These are phyloP conservation scores for Rutstroemia sydowiana DNA, from an alignment of 2,329 filamentous ascomycete species.

Conservation along the genomic window DNA sequence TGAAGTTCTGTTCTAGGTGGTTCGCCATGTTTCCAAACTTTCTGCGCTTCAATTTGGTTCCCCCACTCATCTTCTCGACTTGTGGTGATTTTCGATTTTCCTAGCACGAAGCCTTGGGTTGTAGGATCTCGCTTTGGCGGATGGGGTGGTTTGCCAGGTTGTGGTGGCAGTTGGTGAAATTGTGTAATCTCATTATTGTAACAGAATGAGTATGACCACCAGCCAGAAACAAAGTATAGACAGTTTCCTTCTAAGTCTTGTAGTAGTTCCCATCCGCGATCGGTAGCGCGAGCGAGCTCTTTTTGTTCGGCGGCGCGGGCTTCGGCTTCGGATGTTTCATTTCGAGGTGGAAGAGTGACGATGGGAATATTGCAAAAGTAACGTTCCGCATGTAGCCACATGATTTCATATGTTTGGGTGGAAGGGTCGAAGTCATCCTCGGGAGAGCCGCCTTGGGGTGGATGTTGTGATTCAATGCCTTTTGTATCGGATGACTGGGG, in stretches of 20 bases:
- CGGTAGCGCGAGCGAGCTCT: conserved; percentile 59
- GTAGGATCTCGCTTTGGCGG: conserved; percentile 59
- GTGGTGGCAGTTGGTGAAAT: conserved; percentile 61
- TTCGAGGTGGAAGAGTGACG: conserved; percentile 39
- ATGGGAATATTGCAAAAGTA: conserved; percentile 62
- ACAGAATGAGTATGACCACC: conserved; percentile 74
- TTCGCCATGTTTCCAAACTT: conserved; percentile 21
- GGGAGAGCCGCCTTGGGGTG: conserved; percentile 4
- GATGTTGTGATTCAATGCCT: conserved; percentile 18
- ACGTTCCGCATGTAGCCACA: conserved; percentile 49
- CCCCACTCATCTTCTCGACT: conserved; percentile 30
- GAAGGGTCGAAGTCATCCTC: conserved; percentile 19
- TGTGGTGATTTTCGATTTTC: conserved; percentile 38
- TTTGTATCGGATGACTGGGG: conserved; percentile 20
- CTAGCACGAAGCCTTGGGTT: conserved; percentile 57
- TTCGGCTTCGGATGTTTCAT: conserved; percentile 42
- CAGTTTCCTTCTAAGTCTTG: conserved; percentile 61
- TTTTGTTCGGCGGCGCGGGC: conserved; percentile 54
- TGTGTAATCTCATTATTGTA: conserved; percentile 65
- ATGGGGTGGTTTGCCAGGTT: conserved; percentile 51
- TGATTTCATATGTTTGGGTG: conserved; percentile 45
- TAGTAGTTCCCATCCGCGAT: conserved; percentile 60
- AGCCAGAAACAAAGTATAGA: conserved; percentile 63
- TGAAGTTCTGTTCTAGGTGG: conserved; percentile 44
- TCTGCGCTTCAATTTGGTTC: conserved; percentile 23